Evolutionary conservation across 768 basidiomycete genomes (phyloP).

Genomic region (Podaxis sp.): DNA sequence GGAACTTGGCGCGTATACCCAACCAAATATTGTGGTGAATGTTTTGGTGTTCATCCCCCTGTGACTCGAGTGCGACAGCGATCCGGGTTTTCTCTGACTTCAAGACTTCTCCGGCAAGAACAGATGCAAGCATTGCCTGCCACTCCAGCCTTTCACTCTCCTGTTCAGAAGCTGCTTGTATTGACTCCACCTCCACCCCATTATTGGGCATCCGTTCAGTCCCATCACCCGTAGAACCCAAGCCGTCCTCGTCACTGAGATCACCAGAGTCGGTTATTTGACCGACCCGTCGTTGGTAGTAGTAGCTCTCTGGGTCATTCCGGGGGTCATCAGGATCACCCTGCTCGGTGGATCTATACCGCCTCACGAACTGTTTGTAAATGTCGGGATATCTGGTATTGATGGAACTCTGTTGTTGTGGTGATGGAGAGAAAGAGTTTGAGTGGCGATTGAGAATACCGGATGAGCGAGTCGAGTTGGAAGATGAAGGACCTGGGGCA

Average conservation of each 20-base stretch:
- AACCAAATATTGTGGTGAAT: conserved; percentile 78
- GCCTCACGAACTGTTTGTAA: conserved; percentile 75
- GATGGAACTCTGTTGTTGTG: conserved; percentile 16
- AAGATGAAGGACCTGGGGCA: conserved; percentile 27
- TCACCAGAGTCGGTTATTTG: conserved; percentile 66
- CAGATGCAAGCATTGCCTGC: conserved; percentile 93
- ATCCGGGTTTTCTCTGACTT: conserved; percentile 94
- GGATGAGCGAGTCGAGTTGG: conserved; percentile 22
- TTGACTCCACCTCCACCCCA: conserved; percentile 56
- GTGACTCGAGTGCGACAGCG: conserved; percentile 68
- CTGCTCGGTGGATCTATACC: conserved; percentile 63
- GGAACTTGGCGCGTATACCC: conserved; percentile 82
- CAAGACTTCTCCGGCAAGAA: conserved; percentile 90
- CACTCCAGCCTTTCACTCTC: conserved; percentile 87
- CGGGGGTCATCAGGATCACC: conserved; percentile 52
- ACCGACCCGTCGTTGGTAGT: conserved; percentile 67
- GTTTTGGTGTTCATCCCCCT: conserved; percentile 65
- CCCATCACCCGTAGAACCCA: conserved; percentile 29
- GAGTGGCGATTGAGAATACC: conserved; percentile 24
- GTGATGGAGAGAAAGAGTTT: conserved; percentile 18
- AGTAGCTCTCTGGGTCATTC: conserved; percentile 80
- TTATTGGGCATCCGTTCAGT: conserved; percentile 49
- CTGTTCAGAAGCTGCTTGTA: conserved; percentile 63
- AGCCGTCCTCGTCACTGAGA: conserved; percentile 75
- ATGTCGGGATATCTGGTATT: conserved; percentile 46